Evolutionary conservation across 1,284 basidiomycete genomes (phyloP).

Genomic region (Sporisorium sorghi): DNA sequence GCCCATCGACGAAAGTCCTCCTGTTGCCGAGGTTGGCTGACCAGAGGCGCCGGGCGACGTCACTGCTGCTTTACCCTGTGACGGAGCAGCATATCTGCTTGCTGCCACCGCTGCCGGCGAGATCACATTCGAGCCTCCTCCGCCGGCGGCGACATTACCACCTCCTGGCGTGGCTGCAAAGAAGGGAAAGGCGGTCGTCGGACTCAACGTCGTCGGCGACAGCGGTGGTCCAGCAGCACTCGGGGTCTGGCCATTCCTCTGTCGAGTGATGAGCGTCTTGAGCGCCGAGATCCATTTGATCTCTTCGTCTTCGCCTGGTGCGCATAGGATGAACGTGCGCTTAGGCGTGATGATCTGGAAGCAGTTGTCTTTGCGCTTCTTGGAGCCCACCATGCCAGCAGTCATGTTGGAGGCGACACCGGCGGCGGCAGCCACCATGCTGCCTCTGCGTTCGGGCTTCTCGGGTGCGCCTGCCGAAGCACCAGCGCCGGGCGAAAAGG

Average conservation of each 20-base stretch:
- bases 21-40: constrained; percentile 1
- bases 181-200: constrained; percentile 31
- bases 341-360: constrained; percentile 98
- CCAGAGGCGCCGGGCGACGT: background rate
- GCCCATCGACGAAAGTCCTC: constrained; percentile 33
- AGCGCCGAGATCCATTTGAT: constrained; percentile 97
- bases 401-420: constrained; percentile 52
- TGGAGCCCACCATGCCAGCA: constrained; percentile 40
- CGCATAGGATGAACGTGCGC: constrained; percentile 86
- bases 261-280: constrained; percentile 80
- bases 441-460: constrained; percentile 40
- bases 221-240: constrained; percentile 21
- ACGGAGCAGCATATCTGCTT: constrained; percentile 8
- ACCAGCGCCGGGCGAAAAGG: constrained; percentile 18
- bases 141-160: background rate
- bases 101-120: constrained; percentile 5
- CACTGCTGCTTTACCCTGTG: constrained; percentile 3
- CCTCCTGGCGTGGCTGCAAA: constrained; percentile 5
- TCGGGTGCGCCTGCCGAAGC: constrained; percentile 10
- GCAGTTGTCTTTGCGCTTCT: constrained; percentile 73
- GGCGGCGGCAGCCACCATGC: constrained; percentile 50
- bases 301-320: constrained; percentile 96
- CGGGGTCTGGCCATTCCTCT: constrained; percentile 44
- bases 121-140: constrained; percentile 11
- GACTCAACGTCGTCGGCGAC: constrained; percentile 25